phyloP scores from a whole-genome alignment of 345 rosid species.

The Geranium rotundifolium region DNA sequence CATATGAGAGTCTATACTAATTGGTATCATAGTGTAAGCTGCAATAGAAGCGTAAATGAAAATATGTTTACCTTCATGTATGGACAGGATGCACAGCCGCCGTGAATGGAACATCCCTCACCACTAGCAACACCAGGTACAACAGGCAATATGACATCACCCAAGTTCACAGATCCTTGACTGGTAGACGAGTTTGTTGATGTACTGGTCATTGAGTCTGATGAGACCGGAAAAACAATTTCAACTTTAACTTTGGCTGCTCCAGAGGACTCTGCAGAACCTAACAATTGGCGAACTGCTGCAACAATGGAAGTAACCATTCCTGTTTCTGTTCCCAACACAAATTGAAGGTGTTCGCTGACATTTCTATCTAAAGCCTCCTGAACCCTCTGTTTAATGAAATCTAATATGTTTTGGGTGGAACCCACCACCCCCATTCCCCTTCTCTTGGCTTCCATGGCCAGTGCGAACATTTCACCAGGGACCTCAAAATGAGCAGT shows the following conservation, averaged over 20 bases:
- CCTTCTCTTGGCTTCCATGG: constrained; percentile 87
- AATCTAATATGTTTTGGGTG: constrained; percentile 82
- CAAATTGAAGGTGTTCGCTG: constrained; percentile 75
- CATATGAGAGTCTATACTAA: neutral
- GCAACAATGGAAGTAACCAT: constrained; percentile 94
- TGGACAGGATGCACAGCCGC: constrained; percentile 98
- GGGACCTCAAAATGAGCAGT: constrained; percentile 97
- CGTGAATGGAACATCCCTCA: constrained; percentile 90
- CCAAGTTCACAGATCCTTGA: constrained; percentile 25
- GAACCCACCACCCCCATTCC: constrained; percentile 98
- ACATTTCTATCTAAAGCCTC: constrained; percentile 73
- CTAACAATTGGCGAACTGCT: constrained; percentile 47
- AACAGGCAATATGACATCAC: constrained; percentile 50
- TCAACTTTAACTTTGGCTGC: constrained; percentile 59
- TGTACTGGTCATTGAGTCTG: constrained; percentile 68
- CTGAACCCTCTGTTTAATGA: constrained; percentile 67
- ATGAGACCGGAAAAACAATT: constrained; percentile 87
- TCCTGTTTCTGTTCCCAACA: constrained; percentile 92
- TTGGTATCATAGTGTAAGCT: neutral
- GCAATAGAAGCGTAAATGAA: neutral
- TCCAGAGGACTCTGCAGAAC: constrained; percentile 27
- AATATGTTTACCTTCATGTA: constrained; percentile 72
- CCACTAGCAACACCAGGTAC: constrained; percentile 91
- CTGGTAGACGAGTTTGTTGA: constrained; percentile 31
- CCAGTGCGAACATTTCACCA: constrained; percentile 95